Base-by-base conservation (phyloP, 2,329 filamentous ascomycete species). In the Pyricularia pennisetigena region DNA sequence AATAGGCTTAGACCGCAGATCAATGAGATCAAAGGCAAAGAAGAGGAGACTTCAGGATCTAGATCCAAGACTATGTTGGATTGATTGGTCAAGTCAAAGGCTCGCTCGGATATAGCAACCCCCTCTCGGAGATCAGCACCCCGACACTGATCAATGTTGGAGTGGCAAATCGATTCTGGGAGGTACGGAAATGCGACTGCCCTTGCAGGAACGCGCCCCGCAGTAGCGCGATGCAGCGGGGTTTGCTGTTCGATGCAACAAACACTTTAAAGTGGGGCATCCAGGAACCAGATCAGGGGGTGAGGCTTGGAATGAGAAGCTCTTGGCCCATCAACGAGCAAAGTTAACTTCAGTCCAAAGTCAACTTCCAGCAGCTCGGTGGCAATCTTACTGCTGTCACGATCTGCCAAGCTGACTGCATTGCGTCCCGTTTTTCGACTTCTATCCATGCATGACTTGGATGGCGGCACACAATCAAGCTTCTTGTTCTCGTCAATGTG, bases 161-260 rank as follows among this genome's bases (percentile, higher is more conserved):
- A 62, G 59, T 62, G 59, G 59, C 59, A 28, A 62, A 62, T 62
- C 59, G 32, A 61, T 24, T 61, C 57, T 61, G 57, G 57, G 54
- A 20, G 24, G 28, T 62, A 20, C 24, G 28, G 12, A 8, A 28
- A 62, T 62, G 59, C 59, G 59, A 62, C 59, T 28, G 26, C 59
- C 59, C 59, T 62, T 62, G 59, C 59, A 62, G 59, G 59, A 29
- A 29, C 59, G 59, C 59, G 59, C 24, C 41, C 41, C 28, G 26
- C 59, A 28, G 59, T 12, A 28, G 59, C 59, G 59, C 28, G 59
- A 26, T 14, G 24, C 28, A 62, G 59, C 24, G 59, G 24, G 59
- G 28, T 14, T 62, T 26, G 41, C 16, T 54, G 16, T 62, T 62
- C n/a, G 41, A 26, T 62, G 26, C 24, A 26, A 26, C 9, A 62